phyloP scores from a whole-genome alignment of 495 filamentous ascomycete genomes.

The Hyaloscypha hepaticicola region DNA sequence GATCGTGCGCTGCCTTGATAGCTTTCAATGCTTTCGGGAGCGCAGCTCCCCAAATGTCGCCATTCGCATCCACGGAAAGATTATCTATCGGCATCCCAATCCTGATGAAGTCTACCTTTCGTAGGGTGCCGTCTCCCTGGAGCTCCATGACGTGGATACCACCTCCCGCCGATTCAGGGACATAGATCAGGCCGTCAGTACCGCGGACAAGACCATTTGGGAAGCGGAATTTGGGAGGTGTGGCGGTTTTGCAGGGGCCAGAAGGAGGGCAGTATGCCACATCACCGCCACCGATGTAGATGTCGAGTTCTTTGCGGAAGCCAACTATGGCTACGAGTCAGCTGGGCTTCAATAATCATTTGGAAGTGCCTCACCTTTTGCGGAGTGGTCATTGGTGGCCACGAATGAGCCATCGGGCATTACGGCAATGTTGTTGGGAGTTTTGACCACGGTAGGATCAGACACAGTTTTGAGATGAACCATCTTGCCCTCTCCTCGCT shows the following conservation, averaged over 20 bases:
- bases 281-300: not conserved
- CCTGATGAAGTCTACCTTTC: not conserved
- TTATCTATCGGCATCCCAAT: slow-evolving; percentile 2
- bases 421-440: not conserved
- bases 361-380: not conserved
- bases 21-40: not conserved
- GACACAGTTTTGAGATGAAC: not conserved
- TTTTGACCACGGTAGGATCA: not conserved
- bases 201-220: not conserved
- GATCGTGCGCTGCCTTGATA: not conserved
- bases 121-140: not conserved
- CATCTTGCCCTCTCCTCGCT: not conserved
- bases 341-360: not conserved
- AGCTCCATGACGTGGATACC: not conserved
- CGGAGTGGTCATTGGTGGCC: not conserved
- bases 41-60: not conserved
- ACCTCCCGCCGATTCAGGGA: not conserved
- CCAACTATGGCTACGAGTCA: not conserved
- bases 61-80: not conserved
- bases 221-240: not conserved
- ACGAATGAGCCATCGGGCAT: not conserved
- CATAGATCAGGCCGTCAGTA: not conserved
- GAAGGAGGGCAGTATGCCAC: not conserved
- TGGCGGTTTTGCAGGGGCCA: not conserved
- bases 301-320: not conserved